Evolutionary conservation across 2,329 filamentous ascomycete genomes (phyloP).

Genomic region (Dothistroma septosporum): DNA sequence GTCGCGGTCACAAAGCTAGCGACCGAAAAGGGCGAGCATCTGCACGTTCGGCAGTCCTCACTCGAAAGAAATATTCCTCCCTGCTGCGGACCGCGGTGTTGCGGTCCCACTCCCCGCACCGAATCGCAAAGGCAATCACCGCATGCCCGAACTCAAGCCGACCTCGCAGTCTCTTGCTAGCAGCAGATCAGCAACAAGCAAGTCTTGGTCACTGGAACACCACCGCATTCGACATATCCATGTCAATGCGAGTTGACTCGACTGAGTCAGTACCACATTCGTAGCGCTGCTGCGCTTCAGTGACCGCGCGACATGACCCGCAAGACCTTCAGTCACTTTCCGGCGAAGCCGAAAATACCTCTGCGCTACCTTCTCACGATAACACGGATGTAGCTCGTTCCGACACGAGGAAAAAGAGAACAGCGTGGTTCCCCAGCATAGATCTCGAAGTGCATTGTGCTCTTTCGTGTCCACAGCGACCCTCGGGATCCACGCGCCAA

Average conservation of each 20-base stretch:
- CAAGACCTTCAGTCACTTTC: background rate
- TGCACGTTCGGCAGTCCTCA: constrained; percentile 16
- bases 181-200: background rate
- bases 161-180: background rate
- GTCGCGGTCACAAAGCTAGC: constrained; percentile 2
- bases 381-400: background rate
- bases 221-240: background rate
- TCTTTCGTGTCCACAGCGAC: background rate
- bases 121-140: background rate
- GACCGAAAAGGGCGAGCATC: constrained; percentile 8
- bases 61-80: constrained; percentile 7
- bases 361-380: background rate
- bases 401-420: background rate
- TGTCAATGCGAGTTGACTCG: background rate
- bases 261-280: background rate
- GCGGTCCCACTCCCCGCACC: constrained; percentile 3
- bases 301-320: background rate
- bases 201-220: background rate
- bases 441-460: background rate
- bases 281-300: background rate
- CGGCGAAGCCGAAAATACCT: background rate
- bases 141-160: constrained; percentile 6
- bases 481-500: background rate
- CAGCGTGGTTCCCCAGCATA: background rate
- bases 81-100: constrained; percentile 4